These are phyloP conservation scores for Pythium biforme DNA, from an alignment of 352 stramenopile species.

Conservation along the genomic window DNA sequence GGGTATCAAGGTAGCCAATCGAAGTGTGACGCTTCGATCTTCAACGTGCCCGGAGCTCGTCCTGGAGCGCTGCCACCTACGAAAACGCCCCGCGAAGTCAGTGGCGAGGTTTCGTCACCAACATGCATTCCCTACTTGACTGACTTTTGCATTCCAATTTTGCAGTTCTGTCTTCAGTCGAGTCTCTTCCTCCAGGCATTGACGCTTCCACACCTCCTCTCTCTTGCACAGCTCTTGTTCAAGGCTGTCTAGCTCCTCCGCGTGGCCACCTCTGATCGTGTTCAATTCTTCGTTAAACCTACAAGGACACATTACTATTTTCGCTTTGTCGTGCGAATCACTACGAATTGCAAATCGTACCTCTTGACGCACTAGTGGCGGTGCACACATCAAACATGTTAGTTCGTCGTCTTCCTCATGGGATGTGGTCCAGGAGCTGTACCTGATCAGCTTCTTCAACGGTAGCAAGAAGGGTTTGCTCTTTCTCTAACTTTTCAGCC, in stretches of 20 bases:
- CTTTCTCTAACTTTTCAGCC: background rate
- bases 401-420: background rate
- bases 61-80: slow-evolving; percentile 13
- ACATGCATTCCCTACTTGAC: background rate
- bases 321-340: too few species aligned
- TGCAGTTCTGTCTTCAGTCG: slow-evolving; percentile 18
- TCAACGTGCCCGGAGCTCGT: background rate
- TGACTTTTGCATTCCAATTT: slow-evolving; percentile 26
- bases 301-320: background rate
- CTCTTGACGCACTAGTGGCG: background rate
- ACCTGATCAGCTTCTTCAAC: slow-evolving; percentile 18
- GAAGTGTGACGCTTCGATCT: slow-evolving; percentile 3
- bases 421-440: background rate
- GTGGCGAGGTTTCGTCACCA: background rate
- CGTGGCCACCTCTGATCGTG: background rate
- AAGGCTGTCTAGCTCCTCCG: background rate
- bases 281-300: slow-evolving; percentile 8
- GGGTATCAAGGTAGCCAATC: background rate
- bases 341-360: background rate
- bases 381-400: background rate
- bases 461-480: background rate
- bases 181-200: slow-evolving; percentile 22
- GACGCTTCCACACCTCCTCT: slow-evolving; percentile 20
- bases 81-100: background rate
- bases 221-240: slow-evolving; percentile 10